Percentiles rank a stretch among this genome's conserved stretches.
These are phyloP conservation scores for Sporisorium sorghi DNA, from an alignment of 1,284 basidiomycete species.

Conservation along the genomic window DNA sequence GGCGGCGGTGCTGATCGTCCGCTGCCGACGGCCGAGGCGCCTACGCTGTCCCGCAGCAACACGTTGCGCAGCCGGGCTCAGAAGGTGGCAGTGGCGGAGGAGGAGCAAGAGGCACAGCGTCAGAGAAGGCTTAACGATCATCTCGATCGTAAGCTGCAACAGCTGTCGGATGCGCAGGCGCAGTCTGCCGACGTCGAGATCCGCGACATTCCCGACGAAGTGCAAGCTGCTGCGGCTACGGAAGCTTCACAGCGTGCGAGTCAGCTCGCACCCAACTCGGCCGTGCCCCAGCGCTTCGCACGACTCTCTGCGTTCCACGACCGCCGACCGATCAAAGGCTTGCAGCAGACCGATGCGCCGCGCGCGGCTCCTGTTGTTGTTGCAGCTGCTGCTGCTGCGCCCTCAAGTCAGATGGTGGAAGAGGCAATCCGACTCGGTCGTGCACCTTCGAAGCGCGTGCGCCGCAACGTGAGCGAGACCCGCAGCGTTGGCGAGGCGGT, in stretches of 20 bases:
- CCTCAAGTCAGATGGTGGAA: conserved; percentile 12
- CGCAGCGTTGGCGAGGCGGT: conserved; percentile 35
- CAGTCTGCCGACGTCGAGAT: conserved; percentile 5
- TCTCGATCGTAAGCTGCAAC: conserved; percentile 20
- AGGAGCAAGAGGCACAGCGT: conserved; percentile 14
- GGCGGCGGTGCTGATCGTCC: conserved; percentile 17
- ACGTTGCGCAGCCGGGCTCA: conserved; percentile 32
- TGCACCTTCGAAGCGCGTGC: conserved; percentile 47
- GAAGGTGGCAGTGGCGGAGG: not conserved
- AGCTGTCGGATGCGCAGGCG: conserved; percentile 26
- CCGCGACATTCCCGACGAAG: conserved; percentile 7
- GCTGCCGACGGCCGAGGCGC: conserved; percentile 28
- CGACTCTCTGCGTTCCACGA: conserved; percentile 48
- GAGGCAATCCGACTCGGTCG: conserved; percentile 46
- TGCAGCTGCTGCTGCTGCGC: not conserved
- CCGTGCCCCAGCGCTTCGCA: conserved; percentile 7
- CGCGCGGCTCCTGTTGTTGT: not conserved
- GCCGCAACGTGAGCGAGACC: conserved; percentile 30
- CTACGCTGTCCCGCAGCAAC: conserved; percentile 41
- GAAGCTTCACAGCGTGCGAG: not conserved
- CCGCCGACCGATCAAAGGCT: conserved; percentile 6
- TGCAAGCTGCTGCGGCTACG: not conserved
- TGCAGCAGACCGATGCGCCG: conserved; percentile 1
- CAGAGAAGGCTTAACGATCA: conserved; percentile 31
- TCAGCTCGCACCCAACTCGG: not conserved